Evolutionary conservation across 257 asterid genomes (phyloP).

Genomic region (Nicotiana attenuata): DNA sequence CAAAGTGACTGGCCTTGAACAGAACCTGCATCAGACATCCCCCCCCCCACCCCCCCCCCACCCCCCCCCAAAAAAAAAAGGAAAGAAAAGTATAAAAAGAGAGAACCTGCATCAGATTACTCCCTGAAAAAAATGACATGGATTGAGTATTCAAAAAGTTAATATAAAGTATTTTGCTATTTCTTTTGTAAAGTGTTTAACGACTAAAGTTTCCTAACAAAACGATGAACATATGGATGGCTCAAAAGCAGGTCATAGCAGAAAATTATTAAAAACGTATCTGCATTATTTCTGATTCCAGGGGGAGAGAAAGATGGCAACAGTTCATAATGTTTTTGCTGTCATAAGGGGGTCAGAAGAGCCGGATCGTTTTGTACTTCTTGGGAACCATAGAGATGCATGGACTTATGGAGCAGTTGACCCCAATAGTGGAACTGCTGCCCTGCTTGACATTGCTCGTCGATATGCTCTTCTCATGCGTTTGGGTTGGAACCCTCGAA

Average conservation of each 20-base stretch:
- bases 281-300: constrained; percentile 24
- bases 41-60: not conserved
- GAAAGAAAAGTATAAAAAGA: not conserved
- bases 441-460: constrained; percentile 86
- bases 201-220: not conserved
- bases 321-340: constrained; percentile 69
- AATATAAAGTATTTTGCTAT: not conserved
- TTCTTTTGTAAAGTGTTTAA: not conserved
- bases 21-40: not conserved
- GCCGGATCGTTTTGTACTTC: constrained; percentile 65
- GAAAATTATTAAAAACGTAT: not conserved
- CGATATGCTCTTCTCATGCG: constrained; percentile 65
- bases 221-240: not conserved
- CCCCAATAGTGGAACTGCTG: constrained; percentile 94
- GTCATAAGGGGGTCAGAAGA: constrained; percentile 72
- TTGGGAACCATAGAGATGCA: constrained; percentile 98
- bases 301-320: constrained; percentile 70
- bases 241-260: not conserved
- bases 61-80: not conserved
- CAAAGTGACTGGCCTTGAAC: not conserved
- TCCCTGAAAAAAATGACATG: not conserved
- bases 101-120: not conserved
- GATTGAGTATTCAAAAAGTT: not conserved
- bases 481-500: constrained; percentile 83
- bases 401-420: constrained; percentile 99